phyloP scores from a whole-genome alignment of 495 filamentous ascomycete genomes.

The Pseudomonodictys pantanalensis region DNA sequence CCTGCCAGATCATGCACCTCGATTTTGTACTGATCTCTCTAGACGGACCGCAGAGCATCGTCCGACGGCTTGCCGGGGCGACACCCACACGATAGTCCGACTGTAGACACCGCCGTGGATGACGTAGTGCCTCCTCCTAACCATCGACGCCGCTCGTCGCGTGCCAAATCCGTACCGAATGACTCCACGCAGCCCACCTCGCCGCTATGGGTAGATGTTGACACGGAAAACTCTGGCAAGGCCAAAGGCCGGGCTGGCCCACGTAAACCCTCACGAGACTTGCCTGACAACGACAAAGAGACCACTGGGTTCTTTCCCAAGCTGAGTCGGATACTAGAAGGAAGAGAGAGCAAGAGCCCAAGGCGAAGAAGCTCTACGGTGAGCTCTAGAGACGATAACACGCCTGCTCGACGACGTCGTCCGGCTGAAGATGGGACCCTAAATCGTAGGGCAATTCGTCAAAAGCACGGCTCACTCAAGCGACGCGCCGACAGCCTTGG shows the following conservation, averaged over 20 bases:
- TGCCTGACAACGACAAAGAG: conserved; percentile 8
- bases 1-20: neutral
- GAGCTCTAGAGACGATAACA: conserved; percentile 4
- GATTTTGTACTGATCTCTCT: conserved; percentile 9
- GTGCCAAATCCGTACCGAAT: conserved; percentile 8
- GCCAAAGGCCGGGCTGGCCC: conserved; percentile 1
- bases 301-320: conserved; percentile 34
- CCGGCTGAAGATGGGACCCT: conserved; percentile 14
- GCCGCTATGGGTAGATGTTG: conserved; percentile 19
- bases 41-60: conserved; percentile 31
- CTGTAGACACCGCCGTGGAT: conserved; percentile 1
- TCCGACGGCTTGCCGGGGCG: conserved; percentile 15
- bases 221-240: conserved; percentile 25
- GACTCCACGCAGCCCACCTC: conserved; percentile 8
- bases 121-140: neutral
- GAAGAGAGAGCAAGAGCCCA: conserved; percentile 27
- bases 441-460: conserved; percentile 15
- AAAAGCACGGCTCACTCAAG: conserved; percentile 31
- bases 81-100: neutral
- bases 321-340: conserved; percentile 39
- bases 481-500: conserved; percentile 31
- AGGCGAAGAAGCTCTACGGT: conserved; percentile 12
- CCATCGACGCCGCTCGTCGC: conserved; percentile 15
- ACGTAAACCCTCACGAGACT: conserved; percentile 8
- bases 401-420: conserved; percentile 1